Conservation (phyloP, 1,139 yeast species). For the Yarrowia galli region DNA sequence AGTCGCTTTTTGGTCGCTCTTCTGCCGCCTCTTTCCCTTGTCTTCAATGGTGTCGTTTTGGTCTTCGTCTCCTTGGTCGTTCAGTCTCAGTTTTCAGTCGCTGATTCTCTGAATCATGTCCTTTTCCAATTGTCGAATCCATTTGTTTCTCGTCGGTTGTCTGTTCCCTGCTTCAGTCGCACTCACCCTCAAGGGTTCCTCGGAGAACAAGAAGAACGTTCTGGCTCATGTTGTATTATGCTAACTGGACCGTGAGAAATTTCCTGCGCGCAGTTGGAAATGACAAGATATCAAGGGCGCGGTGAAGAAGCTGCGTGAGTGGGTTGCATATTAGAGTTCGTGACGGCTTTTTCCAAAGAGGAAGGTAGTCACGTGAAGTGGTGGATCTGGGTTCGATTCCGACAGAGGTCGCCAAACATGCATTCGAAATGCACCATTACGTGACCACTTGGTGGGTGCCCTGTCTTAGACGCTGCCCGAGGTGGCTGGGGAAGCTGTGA, state of each 20-base stretch:
- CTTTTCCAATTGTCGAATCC: too few species aligned
- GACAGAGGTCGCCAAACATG: not conserved
- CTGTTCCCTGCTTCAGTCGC: not conserved
- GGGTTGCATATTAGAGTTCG: slow-evolving; percentile 30
- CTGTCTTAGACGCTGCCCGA: too few species aligned
- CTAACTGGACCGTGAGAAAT: slow-evolving; percentile 37
- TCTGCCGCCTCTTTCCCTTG: too few species aligned
- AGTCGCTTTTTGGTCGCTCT: too few species aligned
- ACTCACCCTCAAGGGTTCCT: slow-evolving; percentile 92
- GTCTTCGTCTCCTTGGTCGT: too few species aligned
- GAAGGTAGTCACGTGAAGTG: slow-evolving; percentile 1
- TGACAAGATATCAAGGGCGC: slow-evolving; percentile 35
- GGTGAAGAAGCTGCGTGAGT: slow-evolving; percentile 38
- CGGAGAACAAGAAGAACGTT: slow-evolving; percentile 96
- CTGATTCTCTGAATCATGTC: too few species aligned
- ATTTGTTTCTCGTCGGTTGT: slow-evolving; percentile 43
- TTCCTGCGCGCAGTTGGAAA: slow-evolving; percentile 36
- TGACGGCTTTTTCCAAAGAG: slow-evolving; percentile 29
- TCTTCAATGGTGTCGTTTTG: too few species aligned
- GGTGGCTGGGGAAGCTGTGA: too few species aligned
- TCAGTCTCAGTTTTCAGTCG: too few species aligned
- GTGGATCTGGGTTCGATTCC: not conserved
- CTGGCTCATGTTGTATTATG: slow-evolving; percentile 46
- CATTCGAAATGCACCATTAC: too few species aligned
- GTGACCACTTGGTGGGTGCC: too few species aligned